Percentiles rank a stretch among this genome's conserved stretches.
phyloP scores from a whole-genome alignment of 805 yeast genomes.

The Yamadazyma olivae region DNA sequence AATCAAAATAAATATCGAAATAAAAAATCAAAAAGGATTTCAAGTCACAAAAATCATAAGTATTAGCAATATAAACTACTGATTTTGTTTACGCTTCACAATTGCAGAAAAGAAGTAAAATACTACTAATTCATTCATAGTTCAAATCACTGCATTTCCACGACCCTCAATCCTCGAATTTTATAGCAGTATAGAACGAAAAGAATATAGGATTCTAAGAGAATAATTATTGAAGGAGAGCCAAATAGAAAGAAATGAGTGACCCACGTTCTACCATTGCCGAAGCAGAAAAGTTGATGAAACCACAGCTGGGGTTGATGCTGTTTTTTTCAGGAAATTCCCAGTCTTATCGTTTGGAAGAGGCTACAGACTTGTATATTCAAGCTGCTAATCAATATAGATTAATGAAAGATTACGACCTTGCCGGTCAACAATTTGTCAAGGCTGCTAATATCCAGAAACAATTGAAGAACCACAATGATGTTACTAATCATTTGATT shows the following conservation, averaged over 20 bases:
- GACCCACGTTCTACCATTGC: slow-evolving; percentile 45
- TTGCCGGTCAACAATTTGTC: slow-evolving; percentile 82
- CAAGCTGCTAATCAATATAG: slow-evolving; percentile 94
- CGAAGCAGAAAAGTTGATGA: slow-evolving; percentile 41
- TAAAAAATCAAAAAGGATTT: too few relatives aligned
- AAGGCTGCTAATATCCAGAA: slow-evolving; percentile 81
- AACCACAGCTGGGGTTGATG: slow-evolving; percentile 70
- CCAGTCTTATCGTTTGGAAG: slow-evolving; percentile 67
- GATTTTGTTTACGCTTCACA: not conserved
- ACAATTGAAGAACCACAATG: slow-evolving; percentile 76
- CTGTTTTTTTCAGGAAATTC: slow-evolving; percentile 62
- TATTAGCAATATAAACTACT: too few relatives aligned
- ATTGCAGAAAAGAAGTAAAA: not conserved
- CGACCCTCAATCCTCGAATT: too few relatives aligned
- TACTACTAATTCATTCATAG: too few relatives aligned
- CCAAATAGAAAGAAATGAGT: slow-evolving; percentile 22
- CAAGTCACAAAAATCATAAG: too few relatives aligned
- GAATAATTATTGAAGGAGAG: too few relatives aligned
- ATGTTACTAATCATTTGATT: slow-evolving; percentile 83
- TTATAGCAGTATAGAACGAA: too few relatives aligned
- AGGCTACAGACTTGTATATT: slow-evolving; percentile 84
- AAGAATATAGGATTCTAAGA: too few relatives aligned
- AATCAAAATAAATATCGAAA: too few relatives aligned
- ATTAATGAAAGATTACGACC: slow-evolving; percentile 63
- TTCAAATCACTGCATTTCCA: too few relatives aligned